Percentiles rank a stretch among this genome's conserved stretches.
Conservation (phyloP, 306 rosid genomes). For the Luffa acutangula region DNA sequence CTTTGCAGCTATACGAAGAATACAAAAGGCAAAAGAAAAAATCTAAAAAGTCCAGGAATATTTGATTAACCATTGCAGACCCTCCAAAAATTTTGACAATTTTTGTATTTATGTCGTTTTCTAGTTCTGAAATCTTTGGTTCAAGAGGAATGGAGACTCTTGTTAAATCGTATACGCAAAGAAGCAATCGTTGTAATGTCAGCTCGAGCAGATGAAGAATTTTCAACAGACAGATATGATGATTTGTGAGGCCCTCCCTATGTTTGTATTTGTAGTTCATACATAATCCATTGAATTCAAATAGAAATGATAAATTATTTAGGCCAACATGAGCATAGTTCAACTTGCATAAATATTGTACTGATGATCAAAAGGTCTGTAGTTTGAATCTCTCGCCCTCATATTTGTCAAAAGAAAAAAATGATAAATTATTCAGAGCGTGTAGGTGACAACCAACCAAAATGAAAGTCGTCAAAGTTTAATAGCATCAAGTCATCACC, state of each 20-base stretch:
- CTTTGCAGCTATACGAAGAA: constrained; percentile 52
- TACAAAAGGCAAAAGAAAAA: constrained; percentile 48
- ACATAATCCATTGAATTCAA: background rate
- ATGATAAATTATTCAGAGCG: background rate
- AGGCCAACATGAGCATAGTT: too few relatives aligned
- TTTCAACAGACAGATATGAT: background rate
- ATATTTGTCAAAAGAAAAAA: background rate
- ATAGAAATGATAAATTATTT: background rate
- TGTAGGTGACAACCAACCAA: background rate
- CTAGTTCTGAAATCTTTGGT: background rate
- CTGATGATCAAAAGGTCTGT: too few relatives aligned
- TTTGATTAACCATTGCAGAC: background rate
- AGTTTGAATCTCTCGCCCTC: too few relatives aligned
- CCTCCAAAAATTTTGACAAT: background rate
- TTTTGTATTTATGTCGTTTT: background rate
- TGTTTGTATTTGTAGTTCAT: background rate
- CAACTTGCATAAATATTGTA: too few relatives aligned
- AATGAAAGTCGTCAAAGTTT: background rate
- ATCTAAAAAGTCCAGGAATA: constrained; percentile 5
- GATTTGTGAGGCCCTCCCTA: background rate
- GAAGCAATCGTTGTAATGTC: background rate
- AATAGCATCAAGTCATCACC: background rate
- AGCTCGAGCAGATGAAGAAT: background rate
- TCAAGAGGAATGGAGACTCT: background rate
- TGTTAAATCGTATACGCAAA: background rate